phyloP scores from a whole-genome alignment of 1,284 basidiomycete species.

The Sphagnurus paluster region DNA sequence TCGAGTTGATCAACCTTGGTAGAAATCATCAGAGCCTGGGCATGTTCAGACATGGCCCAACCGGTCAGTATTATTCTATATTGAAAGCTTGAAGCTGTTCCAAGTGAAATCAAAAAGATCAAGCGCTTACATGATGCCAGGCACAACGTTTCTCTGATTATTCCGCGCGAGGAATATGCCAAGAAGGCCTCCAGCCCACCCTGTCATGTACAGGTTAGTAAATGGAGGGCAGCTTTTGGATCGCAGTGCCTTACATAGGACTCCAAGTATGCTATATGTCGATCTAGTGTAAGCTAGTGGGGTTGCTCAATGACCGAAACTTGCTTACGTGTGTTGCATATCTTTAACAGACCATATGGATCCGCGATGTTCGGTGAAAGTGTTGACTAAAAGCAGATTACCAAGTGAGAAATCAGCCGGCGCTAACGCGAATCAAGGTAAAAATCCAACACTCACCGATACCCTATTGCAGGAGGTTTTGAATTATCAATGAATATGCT shows the following conservation, averaged over 20 bases:
- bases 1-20: constrained; percentile 55
- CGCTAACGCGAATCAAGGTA: neutral
- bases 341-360: constrained; percentile 86
- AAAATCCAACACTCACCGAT: constrained; percentile 46
- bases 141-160: constrained; percentile 84
- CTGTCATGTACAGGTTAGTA: constrained; percentile 30
- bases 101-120: neutral
- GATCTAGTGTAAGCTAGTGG: constrained; percentile 6
- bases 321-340: constrained; percentile 86
- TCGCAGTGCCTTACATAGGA: constrained; percentile 48
- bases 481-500: too few relatives aligned
- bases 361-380: constrained; percentile 91
- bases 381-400: constrained; percentile 67
- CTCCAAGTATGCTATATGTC: constrained; percentile 48
- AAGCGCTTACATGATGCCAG: constrained; percentile 71
- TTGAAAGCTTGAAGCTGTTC: neutral
- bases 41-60: constrained; percentile 94
- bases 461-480: constrained; percentile 34
- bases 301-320: constrained; percentile 1
- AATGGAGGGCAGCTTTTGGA: neutral
- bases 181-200: constrained; percentile 91
- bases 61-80: constrained; percentile 84
- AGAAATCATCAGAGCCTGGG: constrained; percentile 82
- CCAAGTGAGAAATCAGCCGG: too few relatives aligned
- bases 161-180: constrained; percentile 86